phyloP scores from a whole-genome alignment of 2,329 filamentous ascomycete species.

The Neoarthrinium moseri region DNA sequence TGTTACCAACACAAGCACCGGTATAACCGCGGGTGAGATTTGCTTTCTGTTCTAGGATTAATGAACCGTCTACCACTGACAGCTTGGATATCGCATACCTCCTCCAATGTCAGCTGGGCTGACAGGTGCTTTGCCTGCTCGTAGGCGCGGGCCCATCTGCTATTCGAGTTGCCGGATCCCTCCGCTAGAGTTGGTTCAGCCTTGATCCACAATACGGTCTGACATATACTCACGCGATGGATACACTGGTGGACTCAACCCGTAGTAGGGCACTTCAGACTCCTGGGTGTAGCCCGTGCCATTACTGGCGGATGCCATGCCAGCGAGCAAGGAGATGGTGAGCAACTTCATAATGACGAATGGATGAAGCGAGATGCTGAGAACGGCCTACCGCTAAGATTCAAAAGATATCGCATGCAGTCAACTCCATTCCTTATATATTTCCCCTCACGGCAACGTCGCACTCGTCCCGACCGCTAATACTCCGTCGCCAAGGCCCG shows the following conservation, averaged over 20 bases:
- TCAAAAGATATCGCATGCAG: no score
- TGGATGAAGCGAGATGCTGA: no score
- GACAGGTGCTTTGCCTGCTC: conserved; percentile 72
- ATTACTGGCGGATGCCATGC: no score
- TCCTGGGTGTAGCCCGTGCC: neutral
- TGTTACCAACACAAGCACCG: conserved; percentile 62
- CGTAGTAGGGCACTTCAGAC: conserved; percentile 25
- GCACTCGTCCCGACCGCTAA: no score
- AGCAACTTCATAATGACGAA: no score
- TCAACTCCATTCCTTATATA: no score
- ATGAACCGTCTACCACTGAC: no score
- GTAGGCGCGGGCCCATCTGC: conserved; percentile 71
- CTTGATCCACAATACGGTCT: neutral
- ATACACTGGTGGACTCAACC: conserved; percentile 67
- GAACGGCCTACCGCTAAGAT: no score
- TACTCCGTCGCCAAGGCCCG: no score
- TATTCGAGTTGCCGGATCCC: conserved; percentile 60
- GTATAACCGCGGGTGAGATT: neutral
- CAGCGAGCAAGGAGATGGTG: no score
- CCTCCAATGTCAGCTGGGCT: conserved; percentile 73
- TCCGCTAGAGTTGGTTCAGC: neutral
- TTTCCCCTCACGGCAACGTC: no score
- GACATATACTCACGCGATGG: conserved; percentile 55
- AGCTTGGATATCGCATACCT: conserved; percentile 41
- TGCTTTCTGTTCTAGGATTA: no score